Evolutionary conservation across 1,284 basidiomycete genomes (phyloP).

Genomic region (Moesziomyces sp.): DNA sequence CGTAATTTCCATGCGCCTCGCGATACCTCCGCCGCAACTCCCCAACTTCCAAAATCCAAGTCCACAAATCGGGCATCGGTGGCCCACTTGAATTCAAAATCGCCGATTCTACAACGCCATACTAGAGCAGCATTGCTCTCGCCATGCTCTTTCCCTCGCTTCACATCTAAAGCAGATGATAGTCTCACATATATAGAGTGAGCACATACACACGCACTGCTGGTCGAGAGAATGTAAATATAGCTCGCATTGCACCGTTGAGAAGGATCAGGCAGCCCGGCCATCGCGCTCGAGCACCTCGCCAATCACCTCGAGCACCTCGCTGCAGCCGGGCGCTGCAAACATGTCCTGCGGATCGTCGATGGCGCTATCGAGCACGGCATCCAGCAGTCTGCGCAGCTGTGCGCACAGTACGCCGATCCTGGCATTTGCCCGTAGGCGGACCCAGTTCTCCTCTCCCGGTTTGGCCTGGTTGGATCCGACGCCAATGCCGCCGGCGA

Average conservation of each 20-base stretch:
- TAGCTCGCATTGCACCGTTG: background rate
- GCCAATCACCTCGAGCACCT: slow-evolving; percentile 32
- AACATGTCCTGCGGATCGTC: slow-evolving; percentile 34
- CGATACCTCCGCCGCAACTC: slow-evolving; percentile 1
- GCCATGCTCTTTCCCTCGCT: too few relatives aligned
- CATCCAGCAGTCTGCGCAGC: slow-evolving; percentile 71
- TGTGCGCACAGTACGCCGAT: slow-evolving; percentile 91
- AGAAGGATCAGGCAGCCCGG: slow-evolving; percentile 6
- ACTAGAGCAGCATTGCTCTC: too few relatives aligned
- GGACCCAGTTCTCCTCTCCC: slow-evolving; percentile 71
- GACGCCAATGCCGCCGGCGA: slow-evolving; percentile 76
- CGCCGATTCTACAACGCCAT: background rate
- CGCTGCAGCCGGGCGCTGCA: slow-evolving; percentile 31
- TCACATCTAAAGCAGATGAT: background rate
- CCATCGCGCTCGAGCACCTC: slow-evolving; percentile 38
- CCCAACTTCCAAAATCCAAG: background rate
- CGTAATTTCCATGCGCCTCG: slow-evolving; percentile 6
- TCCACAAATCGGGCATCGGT: background rate
- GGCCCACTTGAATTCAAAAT: background rate
- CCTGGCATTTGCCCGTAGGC: slow-evolving; percentile 82
- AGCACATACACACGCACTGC: background rate
- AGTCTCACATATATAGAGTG: background rate
- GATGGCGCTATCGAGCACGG: slow-evolving; percentile 36
- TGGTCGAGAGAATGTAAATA: background rate
- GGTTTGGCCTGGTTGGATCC: slow-evolving; percentile 29